Evolutionary conservation across 2,329 filamentous ascomycete genomes (phyloP), one percentile per base, ranked within the genome.

Genomic region (Pestalotiopsis sp.): DNA sequence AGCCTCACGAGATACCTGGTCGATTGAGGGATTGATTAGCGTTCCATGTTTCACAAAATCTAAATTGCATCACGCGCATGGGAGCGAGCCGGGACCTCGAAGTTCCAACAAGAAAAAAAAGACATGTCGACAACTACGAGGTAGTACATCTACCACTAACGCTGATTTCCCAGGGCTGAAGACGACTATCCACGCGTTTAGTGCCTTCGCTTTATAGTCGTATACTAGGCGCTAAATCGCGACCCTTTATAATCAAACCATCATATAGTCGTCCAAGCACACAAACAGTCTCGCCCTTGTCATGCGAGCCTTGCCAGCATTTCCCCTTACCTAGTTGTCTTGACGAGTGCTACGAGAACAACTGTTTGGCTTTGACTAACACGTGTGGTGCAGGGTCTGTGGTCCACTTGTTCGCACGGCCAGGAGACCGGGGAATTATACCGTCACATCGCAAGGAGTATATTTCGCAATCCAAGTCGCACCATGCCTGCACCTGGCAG

Each of bases 301-400:
- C 41, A 11, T 52, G 45, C 20, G 17, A n/a, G 45, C 45, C n/a
- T 52, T 36, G 31, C 6, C 7, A 36, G 31, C 45, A 52, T 52
- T 52, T 20, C 45, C 17, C 31, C 31, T 36, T 36, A 23, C 20
- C 20, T 23, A 9, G 31, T 7, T 36, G 31, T 36, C 31, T 36
- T 36, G 31, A 36, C 7, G 31, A 36, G 31, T 55, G 49, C 20
- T 17, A 55, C 49, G 49, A 55, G 45, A 52, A 52, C 17, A n/a
- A 52, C 20, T 52, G 14, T 52, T n/a, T n/a, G 17, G 14, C 17
- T 52, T 52, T 20, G 20, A 52, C n/a, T 49, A 45, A 64, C 38
- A 64, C 61, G 59, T 62, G 59, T 39, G 31, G 59, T 20, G 25
- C 25, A 62, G 59, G 57, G 57, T 25, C 57, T 59, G 27, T 62